Evolutionary conservation across 2,329 filamentous ascomycete species (phyloP).

Genomic region (Mariannaea elegans): DNA sequence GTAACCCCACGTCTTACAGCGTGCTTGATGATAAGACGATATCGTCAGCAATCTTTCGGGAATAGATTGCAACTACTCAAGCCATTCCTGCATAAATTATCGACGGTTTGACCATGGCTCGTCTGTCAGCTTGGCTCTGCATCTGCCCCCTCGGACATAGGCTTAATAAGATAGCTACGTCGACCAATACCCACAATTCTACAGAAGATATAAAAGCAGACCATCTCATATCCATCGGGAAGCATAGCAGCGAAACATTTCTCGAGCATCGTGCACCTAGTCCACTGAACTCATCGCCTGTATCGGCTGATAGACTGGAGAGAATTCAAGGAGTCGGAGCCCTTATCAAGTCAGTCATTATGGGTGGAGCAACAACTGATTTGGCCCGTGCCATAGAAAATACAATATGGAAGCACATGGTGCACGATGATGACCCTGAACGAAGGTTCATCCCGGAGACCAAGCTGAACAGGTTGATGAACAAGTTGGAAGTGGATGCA

Average conservation of each 20-base stretch:
- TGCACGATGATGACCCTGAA: neutral
- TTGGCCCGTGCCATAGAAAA: neutral
- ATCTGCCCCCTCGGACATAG: neutral
- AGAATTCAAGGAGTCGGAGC: neutral
- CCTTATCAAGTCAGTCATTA: neutral
- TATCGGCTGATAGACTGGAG: neutral
- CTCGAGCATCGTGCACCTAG: neutral
- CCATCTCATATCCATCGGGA: neutral
- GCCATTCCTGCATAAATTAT: neutral
- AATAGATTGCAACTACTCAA: constrained; percentile 7
- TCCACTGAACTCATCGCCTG: neutral
- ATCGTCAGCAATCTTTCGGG: constrained; percentile 6
- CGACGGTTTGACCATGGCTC: neutral
- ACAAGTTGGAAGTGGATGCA: neutral
- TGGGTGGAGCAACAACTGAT: neutral
- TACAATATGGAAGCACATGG: neutral
- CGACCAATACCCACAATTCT: neutral
- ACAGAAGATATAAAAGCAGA: neutral
- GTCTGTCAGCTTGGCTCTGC: neutral
- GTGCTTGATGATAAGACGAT: neutral
- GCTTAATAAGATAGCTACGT: neutral
- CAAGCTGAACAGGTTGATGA: neutral
- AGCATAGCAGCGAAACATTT: neutral
- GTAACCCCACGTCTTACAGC: too few relatives aligned
- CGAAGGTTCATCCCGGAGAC: neutral